Percentiles rank a stretch among this genome's conserved stretches.
Evolutionary conservation across 345 rosid species (phyloP).

Genomic region (Zanthoxylum bungeanum): DNA sequence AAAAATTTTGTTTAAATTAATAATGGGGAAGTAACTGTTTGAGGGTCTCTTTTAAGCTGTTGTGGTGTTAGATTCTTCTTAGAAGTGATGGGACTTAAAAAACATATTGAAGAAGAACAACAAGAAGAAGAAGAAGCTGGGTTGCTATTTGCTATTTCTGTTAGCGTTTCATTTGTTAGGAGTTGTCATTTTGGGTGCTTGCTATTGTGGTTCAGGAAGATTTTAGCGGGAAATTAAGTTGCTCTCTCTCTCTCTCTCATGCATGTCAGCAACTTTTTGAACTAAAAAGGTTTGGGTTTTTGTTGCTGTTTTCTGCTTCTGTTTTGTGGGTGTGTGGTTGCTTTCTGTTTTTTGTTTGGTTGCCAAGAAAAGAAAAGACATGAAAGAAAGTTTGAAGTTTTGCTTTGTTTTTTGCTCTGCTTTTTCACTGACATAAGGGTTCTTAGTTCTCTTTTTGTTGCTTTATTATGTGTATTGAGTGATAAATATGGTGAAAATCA

Average conservation of each 20-base stretch:
- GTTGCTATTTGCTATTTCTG: neutral
- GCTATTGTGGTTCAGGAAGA: conserved; percentile 1
- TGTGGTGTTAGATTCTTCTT: conserved; percentile 37
- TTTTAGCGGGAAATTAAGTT: conserved; percentile 46
- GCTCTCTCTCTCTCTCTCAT: neutral
- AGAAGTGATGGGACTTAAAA: conserved; percentile 27
- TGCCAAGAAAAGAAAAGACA: conserved; percentile 14
- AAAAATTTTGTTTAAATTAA: neutral
- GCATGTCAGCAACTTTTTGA: conserved; percentile 22
- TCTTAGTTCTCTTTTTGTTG: neutral
- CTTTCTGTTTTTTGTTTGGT: conserved; percentile 17
- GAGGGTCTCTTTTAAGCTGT: conserved; percentile 44
- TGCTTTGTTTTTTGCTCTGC: neutral
- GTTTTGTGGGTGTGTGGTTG: neutral
- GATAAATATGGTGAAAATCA: neutral
- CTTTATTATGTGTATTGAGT: neutral
- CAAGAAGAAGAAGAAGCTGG: neutral
- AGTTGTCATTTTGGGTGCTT: conserved; percentile 2
- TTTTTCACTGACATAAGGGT: neutral
- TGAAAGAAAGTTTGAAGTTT: neutral
- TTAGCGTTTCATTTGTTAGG: neutral
- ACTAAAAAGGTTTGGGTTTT: conserved; percentile 20
- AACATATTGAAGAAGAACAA: neutral
- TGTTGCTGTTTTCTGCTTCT: neutral
- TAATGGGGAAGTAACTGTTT: conserved; percentile 14